A percentile compares a stretch with the other conserved stretches of the same genome.
These are phyloP conservation scores for Posidonia australis DNA, from an alignment of 106 monocot species.

Conservation along the genomic window DNA sequence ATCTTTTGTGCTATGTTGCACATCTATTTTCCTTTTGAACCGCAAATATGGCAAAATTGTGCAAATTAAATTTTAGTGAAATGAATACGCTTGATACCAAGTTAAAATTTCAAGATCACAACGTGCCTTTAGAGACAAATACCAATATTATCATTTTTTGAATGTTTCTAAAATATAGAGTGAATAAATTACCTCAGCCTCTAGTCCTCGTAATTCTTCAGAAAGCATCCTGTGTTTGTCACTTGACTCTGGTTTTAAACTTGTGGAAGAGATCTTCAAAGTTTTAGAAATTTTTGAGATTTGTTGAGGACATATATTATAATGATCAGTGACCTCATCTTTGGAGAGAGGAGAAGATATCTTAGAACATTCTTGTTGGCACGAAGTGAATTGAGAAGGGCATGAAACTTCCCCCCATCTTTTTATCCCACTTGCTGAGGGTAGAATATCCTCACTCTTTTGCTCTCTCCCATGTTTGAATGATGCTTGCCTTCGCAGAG, in stretches of 20 bases:
- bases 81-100: no score
- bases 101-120: no score
- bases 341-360: slow-evolving; percentile 5
- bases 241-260: background rate
- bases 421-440: slow-evolving; percentile 5
- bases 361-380: slow-evolving; percentile 6
- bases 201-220: slow-evolving; percentile 5
- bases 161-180: background rate
- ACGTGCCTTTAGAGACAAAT: no score
- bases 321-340: slow-evolving; percentile 4
- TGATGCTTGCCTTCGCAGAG: slow-evolving; percentile 11
- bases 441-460: slow-evolving; percentile 6
- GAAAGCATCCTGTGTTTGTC: background rate
- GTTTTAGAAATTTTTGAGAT: background rate
- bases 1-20: no score
- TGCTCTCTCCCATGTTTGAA: slow-evolving; percentile 7
- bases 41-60: no score
- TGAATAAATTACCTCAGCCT: slow-evolving; percentile 9
- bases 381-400: slow-evolving; percentile 35
- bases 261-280: background rate
- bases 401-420: slow-evolving; percentile 82
- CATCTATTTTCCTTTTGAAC: no score
- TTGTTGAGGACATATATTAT: slow-evolving; percentile 8
- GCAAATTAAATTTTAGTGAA: no score
- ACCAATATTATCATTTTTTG: background rate